These are phyloP conservation scores for Penicillium italicum DNA, from an alignment of 2,329 filamentous ascomycete genomes.

Conservation along the genomic window DNA sequence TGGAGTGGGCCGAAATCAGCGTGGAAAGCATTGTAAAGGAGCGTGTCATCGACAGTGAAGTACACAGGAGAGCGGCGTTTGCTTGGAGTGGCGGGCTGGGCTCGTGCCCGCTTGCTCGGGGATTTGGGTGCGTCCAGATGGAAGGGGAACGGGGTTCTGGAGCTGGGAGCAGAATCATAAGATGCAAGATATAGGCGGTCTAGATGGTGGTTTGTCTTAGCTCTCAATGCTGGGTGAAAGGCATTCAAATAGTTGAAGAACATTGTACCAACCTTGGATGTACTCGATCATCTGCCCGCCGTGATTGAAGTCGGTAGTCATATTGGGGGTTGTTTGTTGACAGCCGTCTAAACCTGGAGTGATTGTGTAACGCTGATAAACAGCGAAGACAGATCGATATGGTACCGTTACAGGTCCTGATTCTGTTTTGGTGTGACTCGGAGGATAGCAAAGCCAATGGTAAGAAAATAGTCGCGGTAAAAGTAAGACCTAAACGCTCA, in stretches of 20 bases:
- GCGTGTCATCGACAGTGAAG: constrained; percentile 87
- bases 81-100: constrained; percentile 55
- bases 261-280: constrained; percentile 70
- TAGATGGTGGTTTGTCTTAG: constrained; percentile 39
- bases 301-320: constrained; percentile 54
- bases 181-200: constrained; percentile 94
- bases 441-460: constrained; percentile 11
- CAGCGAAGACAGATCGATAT: constrained; percentile 4
- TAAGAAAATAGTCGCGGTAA: constrained; percentile 13
- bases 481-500: constrained; percentile 27
- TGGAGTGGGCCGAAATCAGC: constrained; percentile 97
- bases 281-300: constrained; percentile 93
- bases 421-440: constrained; percentile 3
- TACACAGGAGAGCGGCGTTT: constrained; percentile 71
- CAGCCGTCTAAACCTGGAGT: background rate
- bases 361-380: constrained; percentile 3
- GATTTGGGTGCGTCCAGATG: constrained; percentile 58
- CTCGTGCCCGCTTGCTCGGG: constrained; percentile 69
- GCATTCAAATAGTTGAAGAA: constrained; percentile 35
- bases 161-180: constrained; percentile 76
- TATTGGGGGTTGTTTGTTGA: constrained; percentile 32
- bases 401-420: constrained; percentile 1
- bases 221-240: background rate
- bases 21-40: constrained; percentile 97
- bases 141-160: constrained; percentile 83